Conservation (phyloP, 2,329 filamentous ascomycete species). For the Sclerotinia spermophila region DNA sequence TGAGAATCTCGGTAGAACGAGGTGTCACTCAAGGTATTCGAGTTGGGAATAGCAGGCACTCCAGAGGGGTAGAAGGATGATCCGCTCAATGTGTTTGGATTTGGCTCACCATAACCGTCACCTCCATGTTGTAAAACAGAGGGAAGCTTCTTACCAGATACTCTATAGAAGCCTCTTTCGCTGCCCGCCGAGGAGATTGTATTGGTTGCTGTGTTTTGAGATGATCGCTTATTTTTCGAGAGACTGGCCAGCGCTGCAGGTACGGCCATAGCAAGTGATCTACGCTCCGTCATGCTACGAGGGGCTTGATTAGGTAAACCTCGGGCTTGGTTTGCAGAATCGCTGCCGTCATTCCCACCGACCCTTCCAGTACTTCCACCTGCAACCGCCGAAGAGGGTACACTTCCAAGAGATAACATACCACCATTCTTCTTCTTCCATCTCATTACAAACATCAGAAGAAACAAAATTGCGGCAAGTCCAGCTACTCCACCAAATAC, state of each 20-base stretch:
- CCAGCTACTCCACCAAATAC: conserved; percentile 48
- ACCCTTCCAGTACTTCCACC: conserved; percentile 40
- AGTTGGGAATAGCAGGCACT: conserved; percentile 19
- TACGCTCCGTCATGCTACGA: conserved; percentile 46
- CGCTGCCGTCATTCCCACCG: conserved; percentile 35
- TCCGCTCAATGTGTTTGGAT: conserved; percentile 44
- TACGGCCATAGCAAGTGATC: conserved; percentile 45
- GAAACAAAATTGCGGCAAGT: conserved; percentile 51
- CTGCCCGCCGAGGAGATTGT: conserved; percentile 39
- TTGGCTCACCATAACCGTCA: conserved; percentile 52
- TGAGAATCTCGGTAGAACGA: conserved; percentile 55
- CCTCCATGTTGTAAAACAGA: conserved; percentile 60
- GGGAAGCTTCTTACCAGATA: conserved; percentile 62
- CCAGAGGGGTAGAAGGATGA: conserved; percentile 46
- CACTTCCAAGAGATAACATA: conserved; percentile 43
- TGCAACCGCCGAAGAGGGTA: conserved; percentile 30
- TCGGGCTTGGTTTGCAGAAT: conserved; percentile 24
- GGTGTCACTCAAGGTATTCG: conserved; percentile 45
- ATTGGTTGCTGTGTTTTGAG: conserved; percentile 35
- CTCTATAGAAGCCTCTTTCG: conserved; percentile 60
- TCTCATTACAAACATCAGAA: conserved; percentile 50
- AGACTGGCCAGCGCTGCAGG: conserved; percentile 49
- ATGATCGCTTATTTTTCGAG: conserved; percentile 37
- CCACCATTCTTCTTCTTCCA: conserved; percentile 51
- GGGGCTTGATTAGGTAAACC: conserved; percentile 26